A percentile compares a stretch with the other conserved stretches of the same genome.
phyloP scores from a whole-genome alignment of 768 basidiomycete species.

The Coprinopsis strossmayeri region DNA sequence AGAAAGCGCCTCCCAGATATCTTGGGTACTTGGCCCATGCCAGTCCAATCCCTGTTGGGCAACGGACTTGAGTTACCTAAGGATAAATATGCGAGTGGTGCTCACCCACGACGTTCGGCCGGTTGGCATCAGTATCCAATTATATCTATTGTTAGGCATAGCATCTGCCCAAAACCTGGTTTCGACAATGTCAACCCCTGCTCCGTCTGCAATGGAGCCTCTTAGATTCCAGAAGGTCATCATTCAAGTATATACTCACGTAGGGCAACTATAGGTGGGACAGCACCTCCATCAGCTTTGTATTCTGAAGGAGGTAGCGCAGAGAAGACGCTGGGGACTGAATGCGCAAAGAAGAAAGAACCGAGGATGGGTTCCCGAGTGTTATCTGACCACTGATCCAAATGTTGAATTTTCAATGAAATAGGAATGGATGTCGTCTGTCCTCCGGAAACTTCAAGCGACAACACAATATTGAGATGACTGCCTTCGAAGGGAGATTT shows the following conservation, averaged over 20 bases:
- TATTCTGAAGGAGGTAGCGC: constrained; percentile 47
- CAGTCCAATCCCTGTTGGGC: constrained; percentile 74
- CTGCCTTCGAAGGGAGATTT: constrained; percentile 25
- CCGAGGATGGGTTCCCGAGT: constrained; percentile 37
- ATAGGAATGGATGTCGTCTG: constrained; percentile 22
- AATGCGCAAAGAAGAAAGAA: constrained; percentile 50
- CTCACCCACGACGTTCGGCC: constrained; percentile 79
- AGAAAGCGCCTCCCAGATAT: constrained; percentile 59
- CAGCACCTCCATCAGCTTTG: constrained; percentile 25
- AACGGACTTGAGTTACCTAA: not conserved
- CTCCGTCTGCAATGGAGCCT: constrained; percentile 56
- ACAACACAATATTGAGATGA: constrained; percentile 32
- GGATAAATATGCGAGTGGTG: not conserved
- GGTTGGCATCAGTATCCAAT: constrained; percentile 79
- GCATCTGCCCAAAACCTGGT: constrained; percentile 57
- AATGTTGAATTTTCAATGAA: constrained; percentile 40
- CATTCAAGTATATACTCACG: constrained; percentile 2
- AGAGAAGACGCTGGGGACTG: constrained; percentile 52
- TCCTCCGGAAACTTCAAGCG: constrained; percentile 21
- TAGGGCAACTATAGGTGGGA: constrained; percentile 21
- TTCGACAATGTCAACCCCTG: constrained; percentile 67
- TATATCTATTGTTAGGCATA: constrained; percentile 47
- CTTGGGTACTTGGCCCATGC: constrained; percentile 77
- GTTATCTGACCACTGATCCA: constrained; percentile 29
- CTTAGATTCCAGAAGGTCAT: no score